A percentile compares a stretch with the other conserved stretches of the same genome.
Conservation (phyloP, 2,329 filamentous ascomycete species). For the Neopestalotiopsis sp. region DNA sequence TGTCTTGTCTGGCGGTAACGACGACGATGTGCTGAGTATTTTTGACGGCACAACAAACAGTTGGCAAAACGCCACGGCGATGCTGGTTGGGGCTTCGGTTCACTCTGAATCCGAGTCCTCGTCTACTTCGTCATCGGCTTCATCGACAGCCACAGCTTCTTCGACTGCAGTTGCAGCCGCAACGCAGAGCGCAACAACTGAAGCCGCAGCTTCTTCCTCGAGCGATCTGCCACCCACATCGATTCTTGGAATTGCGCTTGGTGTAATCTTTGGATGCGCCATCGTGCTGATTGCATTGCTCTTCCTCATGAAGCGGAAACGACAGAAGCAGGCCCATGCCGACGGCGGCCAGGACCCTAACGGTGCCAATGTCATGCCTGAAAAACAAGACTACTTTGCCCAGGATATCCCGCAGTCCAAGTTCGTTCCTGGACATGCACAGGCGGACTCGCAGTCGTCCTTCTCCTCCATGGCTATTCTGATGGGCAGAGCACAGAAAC, state of each 20-base stretch:
- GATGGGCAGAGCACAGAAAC: constrained; percentile 62
- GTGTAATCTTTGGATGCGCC: constrained; percentile 78
- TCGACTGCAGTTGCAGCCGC: constrained; percentile 23
- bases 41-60: constrained; percentile 78
- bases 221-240: constrained; percentile 51
- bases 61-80: constrained; percentile 75
- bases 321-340: constrained; percentile 58
- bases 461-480: constrained; percentile 70
- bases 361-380: constrained; percentile 46
- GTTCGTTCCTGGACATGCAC: constrained; percentile 57
- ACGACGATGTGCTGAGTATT: constrained; percentile 71
- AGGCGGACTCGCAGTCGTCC: constrained; percentile 60
- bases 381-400: constrained; percentile 61
- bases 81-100: constrained; percentile 51
- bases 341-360: constrained; percentile 47
- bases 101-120: constrained; percentile 30
- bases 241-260: constrained; percentile 82
- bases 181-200: constrained; percentile 21
- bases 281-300: constrained; percentile 75
- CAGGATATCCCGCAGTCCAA: constrained; percentile 51
- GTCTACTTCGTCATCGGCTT: constrained; percentile 31
- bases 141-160: constrained; percentile 29
- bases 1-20: constrained; percentile 79
- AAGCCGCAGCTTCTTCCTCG: constrained; percentile 35
- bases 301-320: constrained; percentile 67